Evolutionary conservation across 257 asterid species (phyloP), one percentile per base, ranked within the genome.

Genomic region (Parsonsia alboflavescens): DNA sequence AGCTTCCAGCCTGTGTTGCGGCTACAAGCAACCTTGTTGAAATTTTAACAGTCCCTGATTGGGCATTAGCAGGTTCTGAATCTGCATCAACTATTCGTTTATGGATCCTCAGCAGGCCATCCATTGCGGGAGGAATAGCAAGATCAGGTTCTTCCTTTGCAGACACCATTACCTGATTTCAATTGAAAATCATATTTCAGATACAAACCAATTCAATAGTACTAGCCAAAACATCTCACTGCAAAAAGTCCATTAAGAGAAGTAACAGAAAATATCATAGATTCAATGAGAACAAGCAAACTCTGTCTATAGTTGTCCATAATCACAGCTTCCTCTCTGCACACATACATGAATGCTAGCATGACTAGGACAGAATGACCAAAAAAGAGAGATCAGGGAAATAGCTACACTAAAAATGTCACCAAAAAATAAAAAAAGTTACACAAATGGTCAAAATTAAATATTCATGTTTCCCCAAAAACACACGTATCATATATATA

Each of bases 101-200:
- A 81, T 91, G 98, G 76, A 93, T 86, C 83, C 85, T 88, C 45
- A 93, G 87, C 75, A 93, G 87, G 57, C 96, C 98, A 78, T 89
- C 92, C 88, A 93, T 75, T 67, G 98, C 98, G 77, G 98, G 97
- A 58, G 97, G 90, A 50, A 88, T 79, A 28, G 75, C 72, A 73
- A 93, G 91, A 81, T 82, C 88, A 49, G 96, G 97, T 80, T 91
- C 96, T 82, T 89, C 98, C 84, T 86, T 93, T 6, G 96, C 97
- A 78, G 96, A 93, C 82, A 93, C 64, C 86, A 93, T 80, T 65
- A 91, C 92, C 98, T 93, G 80, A 79, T 69, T 70, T 73, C 62
- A 56, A 50, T 15, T 50, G 57, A 15, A 3, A 19, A 50, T 53
- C 59, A 19, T 16, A 65, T 7, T 28, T 12, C 17, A 65, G 48